Base-by-base conservation (phyloP, 192 early-diverging fungal genomes). In the Polychytrium aggregatum region DNA sequence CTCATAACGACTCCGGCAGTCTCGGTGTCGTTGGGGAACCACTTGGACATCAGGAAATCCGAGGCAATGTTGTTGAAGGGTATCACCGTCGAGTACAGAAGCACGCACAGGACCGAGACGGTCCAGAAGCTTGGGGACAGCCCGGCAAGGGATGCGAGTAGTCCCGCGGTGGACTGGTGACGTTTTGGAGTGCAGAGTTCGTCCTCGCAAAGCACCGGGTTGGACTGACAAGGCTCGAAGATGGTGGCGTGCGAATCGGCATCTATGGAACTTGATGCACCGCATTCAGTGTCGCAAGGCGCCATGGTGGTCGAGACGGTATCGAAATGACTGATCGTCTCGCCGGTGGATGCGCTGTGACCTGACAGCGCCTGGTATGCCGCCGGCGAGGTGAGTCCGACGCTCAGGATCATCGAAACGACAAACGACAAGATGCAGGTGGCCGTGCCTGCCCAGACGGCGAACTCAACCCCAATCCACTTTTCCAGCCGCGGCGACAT, bases 31-130 rank as follows among this genome's bases (percentile, higher is more conserved):
- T 63, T 62, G 1, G 65, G 64, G 38, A 59, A 78, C 71, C 72
- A 78, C 38, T 78, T 78, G 16, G 55, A 53, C 64, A 71, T 74
- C 43, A 77, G 50, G 55, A 77, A 72, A 42, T 74, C 76, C 20
- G 56, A 62, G 0, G 71, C 65, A 29, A 68, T 78, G 35, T 68
- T 68, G 62, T 70, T 70, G 48, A 78, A 78, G 6, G 70, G 66
- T 37, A 75, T 62, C 9, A 72, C 69, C 9, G 67, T 65, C 1
- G 72, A 71, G 50, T 78, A 78, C 39, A 78, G 53, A 17, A 74
- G 52, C 13, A 78, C 66, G 45, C 70, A 74, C 14, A 78, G 50
- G 36, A 67, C 20, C 47, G 72, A 78, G 1, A 78, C 46, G 17
- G 72, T 50, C 71, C 72, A 78, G 40, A 78, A 78, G 17, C 60